A percentile compares a stretch with the other conserved stretches of the same genome.
These are phyloP conservation scores for Penicillium fimorum DNA, from an alignment of 495 filamentous ascomycete species.

Conservation along the genomic window DNA sequence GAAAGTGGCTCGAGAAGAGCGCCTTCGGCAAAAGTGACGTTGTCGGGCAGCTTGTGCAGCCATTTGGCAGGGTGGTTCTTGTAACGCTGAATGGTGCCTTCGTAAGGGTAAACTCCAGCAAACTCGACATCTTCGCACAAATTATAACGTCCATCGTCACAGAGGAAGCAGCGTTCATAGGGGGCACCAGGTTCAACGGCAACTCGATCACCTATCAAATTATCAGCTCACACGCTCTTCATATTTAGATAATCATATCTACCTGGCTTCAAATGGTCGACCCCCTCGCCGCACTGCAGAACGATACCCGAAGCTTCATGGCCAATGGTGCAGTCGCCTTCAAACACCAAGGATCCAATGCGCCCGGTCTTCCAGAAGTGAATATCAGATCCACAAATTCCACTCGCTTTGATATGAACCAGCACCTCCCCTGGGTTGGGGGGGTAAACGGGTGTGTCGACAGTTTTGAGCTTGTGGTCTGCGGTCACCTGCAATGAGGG, in stretches of 20 bases:
- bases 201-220: constrained; percentile 60
- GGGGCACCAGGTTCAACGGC: constrained; percentile 75
- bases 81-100: constrained; percentile 57
- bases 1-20: constrained; percentile 74
- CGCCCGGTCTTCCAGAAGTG: constrained; percentile 78
- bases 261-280: constrained; percentile 36
- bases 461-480: constrained; percentile 51
- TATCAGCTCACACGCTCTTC: not conserved
- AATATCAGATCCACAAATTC: constrained; percentile 62
- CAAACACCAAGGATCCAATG: constrained; percentile 69
- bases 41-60: constrained; percentile 58
- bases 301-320: constrained; percentile 74
- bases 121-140: constrained; percentile 74
- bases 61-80: constrained; percentile 64
- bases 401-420: constrained; percentile 52
- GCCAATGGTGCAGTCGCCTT: constrained; percentile 69
- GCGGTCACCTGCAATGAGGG: constrained; percentile 56
- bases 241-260: not conserved
- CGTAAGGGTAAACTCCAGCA: constrained; percentile 58
- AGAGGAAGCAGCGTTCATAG: constrained; percentile 63
- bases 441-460: constrained; percentile 50
- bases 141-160: constrained; percentile 68
- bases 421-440: constrained; percentile 48
- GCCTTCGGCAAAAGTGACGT: constrained; percentile 61
- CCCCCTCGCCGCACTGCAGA: constrained; percentile 56